Evolutionary conservation across 768 basidiomycete genomes (phyloP), one percentile per base, ranked within the genome.

Genomic region (Amanita pseudoporphyria): DNA sequence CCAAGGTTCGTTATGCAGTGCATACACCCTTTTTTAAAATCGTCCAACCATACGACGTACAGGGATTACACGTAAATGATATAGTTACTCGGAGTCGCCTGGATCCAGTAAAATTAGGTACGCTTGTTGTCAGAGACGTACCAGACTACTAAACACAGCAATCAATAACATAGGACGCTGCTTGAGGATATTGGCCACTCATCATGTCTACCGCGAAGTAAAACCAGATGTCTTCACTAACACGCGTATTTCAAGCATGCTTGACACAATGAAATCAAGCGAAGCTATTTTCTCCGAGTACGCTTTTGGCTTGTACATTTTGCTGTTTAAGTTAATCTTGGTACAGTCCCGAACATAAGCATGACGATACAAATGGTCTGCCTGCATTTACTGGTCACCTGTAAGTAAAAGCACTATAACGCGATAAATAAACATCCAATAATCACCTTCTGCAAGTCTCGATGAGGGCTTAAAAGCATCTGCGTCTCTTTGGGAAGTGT

Each of bases 21-120:
- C 26, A 28, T 28, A 30, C 2, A n/a, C 1, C 37, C 32, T 35
- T 6, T 42, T 14, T 10, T 13, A 21, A 26, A 31, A 19, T 16
- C 12, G 13, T 3, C 28, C 44, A 3, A 24, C 26, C 26, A 13
- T 32, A 35, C 22, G 35, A 3, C 24, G 13, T 5, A 22, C 28
- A 67, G 67, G 70, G 70, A 0, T 49, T 68, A 18, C 70, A 73
- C 28, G 60, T 64, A n/a, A 52, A 60, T 7, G 67, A 71, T 5
- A 70, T 72, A 33, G 67, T 63, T 13, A 57, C 54, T 22, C 63
- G 60, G 16, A 63, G 59, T 44, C 54, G 57, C 6, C 53, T 67
- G 19, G 62, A 71, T 42, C 52, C 61, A 1, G 40, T 52, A 13
- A 68, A 68, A 52, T 55, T 72, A 9, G 66, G 71, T 71, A 42